A percentile compares a stretch with the other conserved stretches of the same genome.
phyloP scores from a whole-genome alignment of 2,329 filamentous ascomycete species.

The Aspergillus oerlinghausenensis region DNA sequence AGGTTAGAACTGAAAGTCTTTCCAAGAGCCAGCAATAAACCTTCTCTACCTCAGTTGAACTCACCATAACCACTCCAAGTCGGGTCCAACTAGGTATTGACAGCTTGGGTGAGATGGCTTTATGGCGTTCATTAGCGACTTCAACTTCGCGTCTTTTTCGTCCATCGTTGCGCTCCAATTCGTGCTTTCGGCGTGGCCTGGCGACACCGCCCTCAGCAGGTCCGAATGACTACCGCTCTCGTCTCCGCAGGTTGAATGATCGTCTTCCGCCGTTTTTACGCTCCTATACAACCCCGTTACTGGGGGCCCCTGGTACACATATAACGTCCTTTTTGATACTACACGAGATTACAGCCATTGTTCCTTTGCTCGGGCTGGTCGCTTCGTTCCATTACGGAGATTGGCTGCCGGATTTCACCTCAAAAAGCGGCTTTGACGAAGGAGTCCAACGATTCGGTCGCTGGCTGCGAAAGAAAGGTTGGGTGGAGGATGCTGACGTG shows the following conservation, averaged over 20 bases:
- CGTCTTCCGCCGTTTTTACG: slow-evolving; percentile 64
- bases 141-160: slow-evolving; percentile 14
- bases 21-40: neutral
- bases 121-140: slow-evolving; percentile 4
- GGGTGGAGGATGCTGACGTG: slow-evolving; percentile 56
- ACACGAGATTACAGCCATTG: slow-evolving; percentile 84
- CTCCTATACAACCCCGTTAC: slow-evolving; percentile 64
- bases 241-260: slow-evolving; percentile 33
- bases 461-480: slow-evolving; percentile 74
- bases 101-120: slow-evolving; percentile 7
- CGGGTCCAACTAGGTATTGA: neutral
- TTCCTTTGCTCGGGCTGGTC: slow-evolving; percentile 72
- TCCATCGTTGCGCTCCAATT: slow-evolving; percentile 6
- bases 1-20: neutral
- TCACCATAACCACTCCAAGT: neutral
- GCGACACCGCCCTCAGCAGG: slow-evolving; percentile 17
- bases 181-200: slow-evolving; percentile 14
- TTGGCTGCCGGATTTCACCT: slow-evolving; percentile 59
- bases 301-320: slow-evolving; percentile 74
- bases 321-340: slow-evolving; percentile 81
- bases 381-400: slow-evolving; percentile 74
- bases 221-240: slow-evolving; percentile 25
- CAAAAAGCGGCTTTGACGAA: slow-evolving; percentile 42
- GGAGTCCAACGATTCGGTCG: slow-evolving; percentile 70
- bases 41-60: neutral